phyloP scores from a whole-genome alignment of 2,329 filamentous ascomycete genomes.

The Exophiala alcalophila region DNA sequence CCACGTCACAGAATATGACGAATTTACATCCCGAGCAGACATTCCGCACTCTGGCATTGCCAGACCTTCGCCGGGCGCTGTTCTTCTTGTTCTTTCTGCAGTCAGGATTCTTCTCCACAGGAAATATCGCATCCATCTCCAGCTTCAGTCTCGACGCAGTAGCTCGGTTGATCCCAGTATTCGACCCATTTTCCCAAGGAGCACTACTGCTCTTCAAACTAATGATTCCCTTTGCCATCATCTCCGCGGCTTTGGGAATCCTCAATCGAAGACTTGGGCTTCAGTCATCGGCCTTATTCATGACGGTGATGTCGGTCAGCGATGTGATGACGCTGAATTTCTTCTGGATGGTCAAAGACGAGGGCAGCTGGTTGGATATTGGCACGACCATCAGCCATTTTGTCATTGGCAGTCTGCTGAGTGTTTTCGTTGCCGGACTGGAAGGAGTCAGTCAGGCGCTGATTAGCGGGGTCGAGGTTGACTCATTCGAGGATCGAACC shows the following conservation, averaged over 20 bases:
- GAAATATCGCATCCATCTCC: constrained; percentile 90
- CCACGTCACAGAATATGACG: constrained; percentile 32
- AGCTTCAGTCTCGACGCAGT: constrained; percentile 93
- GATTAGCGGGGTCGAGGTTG: constrained; percentile 70
- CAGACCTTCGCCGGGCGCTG: constrained; percentile 82
- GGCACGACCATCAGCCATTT: constrained; percentile 96
- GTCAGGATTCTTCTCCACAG: constrained; percentile 94
- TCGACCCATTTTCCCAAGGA: constrained; percentile 88
- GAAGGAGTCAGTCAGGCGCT: constrained; percentile 83
- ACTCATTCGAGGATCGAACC: constrained; percentile 15
- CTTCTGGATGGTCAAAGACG: constrained; percentile 96
- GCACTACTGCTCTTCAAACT: constrained; percentile 84
- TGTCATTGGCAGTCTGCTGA: constrained; percentile 82
- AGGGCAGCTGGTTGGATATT: constrained; percentile 96
- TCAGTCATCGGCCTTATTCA: constrained; percentile 84
- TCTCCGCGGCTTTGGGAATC: constrained; percentile 91
- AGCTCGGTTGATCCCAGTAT: constrained; percentile 79
- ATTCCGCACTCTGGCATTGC: constrained; percentile 68
- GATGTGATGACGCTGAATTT: constrained; percentile 93
- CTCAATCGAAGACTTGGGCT: constrained; percentile 81
- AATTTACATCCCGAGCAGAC: constrained; percentile 32
- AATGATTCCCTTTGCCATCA: constrained; percentile 86
- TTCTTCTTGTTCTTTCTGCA: constrained; percentile 96
- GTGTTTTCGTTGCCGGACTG: constrained; percentile 83
- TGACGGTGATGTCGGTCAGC: constrained; percentile 86